Evolutionary conservation across 176 grass and related monocot species (phyloP).

Genomic region (Luzula sylvatica): DNA sequence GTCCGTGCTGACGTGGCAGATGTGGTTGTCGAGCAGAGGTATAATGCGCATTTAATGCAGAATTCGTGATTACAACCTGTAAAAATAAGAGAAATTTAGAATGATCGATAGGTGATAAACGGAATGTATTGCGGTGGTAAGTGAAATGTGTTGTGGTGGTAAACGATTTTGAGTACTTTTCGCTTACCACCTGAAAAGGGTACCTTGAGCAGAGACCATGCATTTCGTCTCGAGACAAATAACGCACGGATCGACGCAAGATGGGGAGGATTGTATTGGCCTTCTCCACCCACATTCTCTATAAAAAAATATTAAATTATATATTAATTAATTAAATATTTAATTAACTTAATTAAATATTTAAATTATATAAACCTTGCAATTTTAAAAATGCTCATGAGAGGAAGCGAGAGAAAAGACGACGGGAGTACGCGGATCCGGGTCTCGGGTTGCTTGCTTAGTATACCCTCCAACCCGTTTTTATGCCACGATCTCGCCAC

Average conservation of each 20-base stretch:
- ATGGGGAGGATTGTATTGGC: conserved; percentile 30
- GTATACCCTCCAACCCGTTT: conserved; percentile 46
- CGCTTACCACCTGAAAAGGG: background rate
- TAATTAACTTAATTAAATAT: conserved; percentile 12
- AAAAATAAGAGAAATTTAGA: background rate
- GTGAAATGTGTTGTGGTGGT: background rate
- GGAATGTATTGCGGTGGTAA: background rate
- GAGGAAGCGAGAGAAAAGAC: conserved; percentile 61
- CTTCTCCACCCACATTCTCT: conserved; percentile 97
- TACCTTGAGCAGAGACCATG: conserved; percentile 83
- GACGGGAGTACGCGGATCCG: conserved; percentile 54
- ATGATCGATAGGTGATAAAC: background rate
- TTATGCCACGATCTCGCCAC: conserved; percentile 97
- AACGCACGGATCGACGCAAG: conserved; percentile 62
- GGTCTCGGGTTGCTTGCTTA: conserved; percentile 61
- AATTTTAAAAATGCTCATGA: conserved; percentile 97
- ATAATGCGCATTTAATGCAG: conserved; percentile 89
- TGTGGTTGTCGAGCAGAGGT: conserved; percentile 64
- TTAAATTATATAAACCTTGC: conserved; percentile 42
- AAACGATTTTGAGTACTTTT: background rate
- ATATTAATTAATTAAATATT: conserved; percentile 11
- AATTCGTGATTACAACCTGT: conserved; percentile 90
- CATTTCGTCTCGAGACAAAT: conserved; percentile 96
- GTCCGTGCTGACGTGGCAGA: conserved; percentile 25
- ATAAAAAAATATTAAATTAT: conserved; percentile 3